Percentiles rank a stretch among this genome's conserved stretches.
Evolutionary conservation across 352 stramenopile genomes (phyloP).

Genomic region (Phytophthora europaea): DNA sequence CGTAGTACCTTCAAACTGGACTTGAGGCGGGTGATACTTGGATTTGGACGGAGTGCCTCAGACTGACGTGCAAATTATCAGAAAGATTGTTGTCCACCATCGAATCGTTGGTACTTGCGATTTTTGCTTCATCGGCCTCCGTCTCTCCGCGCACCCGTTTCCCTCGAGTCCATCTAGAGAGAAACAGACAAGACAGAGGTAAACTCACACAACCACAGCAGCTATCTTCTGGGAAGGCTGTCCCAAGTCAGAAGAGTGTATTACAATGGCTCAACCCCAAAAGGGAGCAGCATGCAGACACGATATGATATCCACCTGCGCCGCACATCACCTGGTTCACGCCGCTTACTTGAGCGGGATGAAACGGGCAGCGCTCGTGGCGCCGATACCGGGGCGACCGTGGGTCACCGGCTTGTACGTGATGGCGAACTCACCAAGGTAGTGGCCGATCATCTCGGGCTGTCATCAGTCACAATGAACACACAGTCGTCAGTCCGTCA

Average conservation of each 20-base stretch:
- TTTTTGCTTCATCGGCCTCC: constrained; percentile 62
- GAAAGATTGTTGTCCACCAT: constrained; percentile 71
- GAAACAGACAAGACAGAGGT: constrained; percentile 19
- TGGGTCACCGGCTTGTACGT: constrained; percentile 98
- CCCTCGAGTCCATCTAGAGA: constrained; percentile 21
- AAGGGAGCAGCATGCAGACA: constrained; percentile 42
- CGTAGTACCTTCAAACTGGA: constrained; percentile 4
- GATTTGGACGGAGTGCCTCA: constrained; percentile 56
- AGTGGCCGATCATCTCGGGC: constrained; percentile 99
- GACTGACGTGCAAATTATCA: constrained; percentile 93
- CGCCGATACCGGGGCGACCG: constrained; percentile 99
- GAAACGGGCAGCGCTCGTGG: constrained; percentile 98
- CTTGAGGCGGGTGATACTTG: neutral
- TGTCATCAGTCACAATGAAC: constrained; percentile 33
- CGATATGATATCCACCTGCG: constrained; percentile 25
- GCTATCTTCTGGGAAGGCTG: constrained; percentile 23
- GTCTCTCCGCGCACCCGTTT: constrained; percentile 12
- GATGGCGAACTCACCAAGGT: constrained; percentile 99
- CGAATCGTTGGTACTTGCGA: constrained; percentile 61
- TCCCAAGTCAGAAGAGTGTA: constrained; percentile 68
- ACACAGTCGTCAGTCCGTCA: constrained; percentile 31
- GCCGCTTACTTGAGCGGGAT: constrained; percentile 98
- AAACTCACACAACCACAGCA: constrained; percentile 26
- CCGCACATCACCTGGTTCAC: constrained; percentile 26
- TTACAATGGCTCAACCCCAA: constrained; percentile 86